phyloP scores from a whole-genome alignment of 495 filamentous ascomycete genomes.

The Delitschia confertaspora region DNA sequence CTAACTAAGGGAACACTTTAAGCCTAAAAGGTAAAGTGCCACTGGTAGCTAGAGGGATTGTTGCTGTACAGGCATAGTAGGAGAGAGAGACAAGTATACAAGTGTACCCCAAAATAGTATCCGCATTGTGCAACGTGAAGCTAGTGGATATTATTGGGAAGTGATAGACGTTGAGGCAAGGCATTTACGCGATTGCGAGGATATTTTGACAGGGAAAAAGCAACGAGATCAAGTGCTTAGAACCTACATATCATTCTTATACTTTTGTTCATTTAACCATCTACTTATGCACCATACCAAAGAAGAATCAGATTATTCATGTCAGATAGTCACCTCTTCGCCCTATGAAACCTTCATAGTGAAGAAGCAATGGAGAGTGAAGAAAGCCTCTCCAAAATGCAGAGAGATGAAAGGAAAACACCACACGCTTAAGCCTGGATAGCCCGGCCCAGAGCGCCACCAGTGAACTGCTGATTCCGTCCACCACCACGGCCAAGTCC shows the following conservation, averaged over 20 bases:
- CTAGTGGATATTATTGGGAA: not conserved
- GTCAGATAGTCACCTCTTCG: too few species aligned
- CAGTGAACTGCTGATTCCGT: conserved; percentile 54
- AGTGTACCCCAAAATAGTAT: not conserved
- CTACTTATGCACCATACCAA: not conserved
- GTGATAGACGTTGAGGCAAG: not conserved
- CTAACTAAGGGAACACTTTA: too few species aligned
- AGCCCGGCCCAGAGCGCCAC: conserved; percentile 55
- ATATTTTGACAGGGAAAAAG: not conserved
- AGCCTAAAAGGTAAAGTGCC: too few species aligned
- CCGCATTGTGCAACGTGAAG: not conserved
- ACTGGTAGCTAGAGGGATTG: too few species aligned
- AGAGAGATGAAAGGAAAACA: not conserved
- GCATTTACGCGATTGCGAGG: too few species aligned
- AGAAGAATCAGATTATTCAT: not conserved
- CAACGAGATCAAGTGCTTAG: not conserved
- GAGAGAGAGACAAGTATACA: not conserved
- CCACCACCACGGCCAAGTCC: conserved; percentile 38
- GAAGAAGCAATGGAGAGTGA: not conserved
- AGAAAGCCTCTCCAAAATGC: not conserved
- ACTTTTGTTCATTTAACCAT: not conserved
- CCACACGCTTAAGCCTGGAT: conserved; percentile 47
- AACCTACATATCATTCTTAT: not conserved
- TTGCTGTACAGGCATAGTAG: too few species aligned
- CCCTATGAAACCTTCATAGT: not conserved